These are phyloP conservation scores for Silybum marianum DNA, from an alignment of 129 eudicot species.

Conservation along the genomic window DNA sequence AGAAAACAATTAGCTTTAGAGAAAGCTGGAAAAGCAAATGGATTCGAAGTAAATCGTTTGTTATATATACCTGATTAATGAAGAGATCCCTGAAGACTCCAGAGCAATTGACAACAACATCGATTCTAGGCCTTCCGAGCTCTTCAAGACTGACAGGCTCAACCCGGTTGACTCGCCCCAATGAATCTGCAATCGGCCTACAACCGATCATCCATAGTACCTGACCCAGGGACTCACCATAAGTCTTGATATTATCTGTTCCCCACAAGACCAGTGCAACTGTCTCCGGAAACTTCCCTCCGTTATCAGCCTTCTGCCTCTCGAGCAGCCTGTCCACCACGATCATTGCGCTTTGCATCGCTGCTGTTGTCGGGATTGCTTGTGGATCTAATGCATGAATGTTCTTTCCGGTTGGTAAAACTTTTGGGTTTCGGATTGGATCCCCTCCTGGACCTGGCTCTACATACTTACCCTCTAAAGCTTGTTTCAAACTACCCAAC, in stretches of 20 bases:
- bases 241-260: slow-evolving; percentile 96
- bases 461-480: slow-evolving; percentile 90
- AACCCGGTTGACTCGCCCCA: slow-evolving; percentile 90
- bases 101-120: slow-evolving; percentile 98
- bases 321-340: slow-evolving; percentile 94
- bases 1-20: slow-evolving; percentile 10
- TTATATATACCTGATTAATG: slow-evolving; percentile 86
- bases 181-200: slow-evolving; percentile 73
- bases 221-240: slow-evolving; percentile 97
- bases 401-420: slow-evolving; percentile 92
- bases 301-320: slow-evolving; percentile 94
- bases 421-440: slow-evolving; percentile 97
- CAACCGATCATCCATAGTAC: slow-evolving; percentile 99
- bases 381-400: slow-evolving; percentile 99
- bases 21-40: background rate
- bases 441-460: slow-evolving; percentile 99
- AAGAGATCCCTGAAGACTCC: slow-evolving; percentile 99
- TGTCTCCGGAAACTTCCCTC: slow-evolving; percentile 95
- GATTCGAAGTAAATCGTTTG: background rate
- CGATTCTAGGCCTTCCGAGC: slow-evolving; percentile 99
- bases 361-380: slow-evolving; percentile 95
- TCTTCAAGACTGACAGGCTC: slow-evolving; percentile 93
- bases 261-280: slow-evolving; percentile 99
- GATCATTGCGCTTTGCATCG: slow-evolving; percentile 91
- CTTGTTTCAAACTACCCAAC: slow-evolving; percentile 90